Base-by-base conservation (phyloP, 2,329 filamentous ascomycete genomes). In the Cordyceps cicadae region DNA sequence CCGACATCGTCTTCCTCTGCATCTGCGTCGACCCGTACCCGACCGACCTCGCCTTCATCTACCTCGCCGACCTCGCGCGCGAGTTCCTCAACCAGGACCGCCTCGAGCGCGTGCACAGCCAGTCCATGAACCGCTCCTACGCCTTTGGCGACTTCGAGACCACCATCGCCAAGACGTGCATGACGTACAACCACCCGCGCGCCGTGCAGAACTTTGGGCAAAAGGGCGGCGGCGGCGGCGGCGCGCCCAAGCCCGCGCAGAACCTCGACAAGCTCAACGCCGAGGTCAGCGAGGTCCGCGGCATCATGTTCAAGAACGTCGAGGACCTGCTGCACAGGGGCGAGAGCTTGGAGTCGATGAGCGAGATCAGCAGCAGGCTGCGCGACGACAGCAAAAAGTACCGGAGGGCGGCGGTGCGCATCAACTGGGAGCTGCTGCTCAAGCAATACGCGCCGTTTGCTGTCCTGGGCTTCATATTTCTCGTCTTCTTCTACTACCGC, bases 231-330 rank as follows among this genome's bases (percentile, higher is more conserved):
- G 4, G 24, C 24, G 4, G 24, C 24, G 24, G 24, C 24, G 24
- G 3, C 29, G 29, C 29, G 29, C 29, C 29, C 5, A 29, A 29
- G 29, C 29, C 29, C 29, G 5, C 90, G 15, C 89, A 92, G 76
- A 97, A 97, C 76, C 84, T 99, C 62, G 91, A 95, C 75, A 92
- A 93, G 76, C 81, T 99, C 66, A 97, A 99, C 71, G 91, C 29
- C 3, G 29, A 29, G 29, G 29, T 29, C 29, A 29, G 97, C 71
- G 95, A 99, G 81, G 84, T 99, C 66, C 88, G 92, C 73, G 94
- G 97, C 75, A 95, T 99, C 71, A 99, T 99, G 95, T 97, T 92
- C 60, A 97, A 97, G 84, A 99, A 99, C 75, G 97, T 99, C 67
- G 94, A 99, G 80, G 94, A 99, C 74, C 78, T 99, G 70, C 79